Evolutionary conservation across 768 basidiomycete genomes (phyloP).

Genomic region (Suillus placidus): DNA sequence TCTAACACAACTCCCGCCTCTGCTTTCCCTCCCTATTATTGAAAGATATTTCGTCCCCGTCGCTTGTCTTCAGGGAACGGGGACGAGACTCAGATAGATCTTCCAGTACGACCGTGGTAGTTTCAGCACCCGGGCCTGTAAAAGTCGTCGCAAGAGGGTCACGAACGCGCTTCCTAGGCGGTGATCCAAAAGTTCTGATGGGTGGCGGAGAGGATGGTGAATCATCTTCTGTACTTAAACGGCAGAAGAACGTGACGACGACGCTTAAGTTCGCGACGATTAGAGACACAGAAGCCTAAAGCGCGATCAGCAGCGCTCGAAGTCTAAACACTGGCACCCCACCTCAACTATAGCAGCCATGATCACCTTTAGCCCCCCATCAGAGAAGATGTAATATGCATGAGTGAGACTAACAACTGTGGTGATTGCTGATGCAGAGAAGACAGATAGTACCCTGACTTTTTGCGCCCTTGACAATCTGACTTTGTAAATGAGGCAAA

Average conservation of each 20-base stretch:
- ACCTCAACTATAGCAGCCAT: not conserved
- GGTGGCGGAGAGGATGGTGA: not conserved
- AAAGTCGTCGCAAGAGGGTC: not conserved
- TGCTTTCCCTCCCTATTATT: not conserved
- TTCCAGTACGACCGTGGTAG: not conserved
- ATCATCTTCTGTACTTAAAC: not conserved
- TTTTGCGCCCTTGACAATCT: constrained; percentile 42
- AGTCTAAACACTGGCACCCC: not conserved
- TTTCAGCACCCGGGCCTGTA: not conserved
- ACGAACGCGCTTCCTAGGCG: not conserved
- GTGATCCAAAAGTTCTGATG: not conserved
- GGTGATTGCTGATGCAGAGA: constrained; percentile 56
- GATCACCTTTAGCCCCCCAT: not conserved
- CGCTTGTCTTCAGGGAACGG: not conserved
- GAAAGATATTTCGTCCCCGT: not conserved
- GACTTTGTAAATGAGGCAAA: constrained; percentile 47
- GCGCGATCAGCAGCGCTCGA: not conserved
- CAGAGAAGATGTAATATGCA: constrained; percentile 33
- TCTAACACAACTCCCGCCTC: not conserved
- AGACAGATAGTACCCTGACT: constrained; percentile 45
- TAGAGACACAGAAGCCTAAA: not conserved
- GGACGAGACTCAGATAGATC: not conserved
- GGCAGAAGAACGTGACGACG: not conserved
- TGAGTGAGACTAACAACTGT: constrained; percentile 49
- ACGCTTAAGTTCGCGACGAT: constrained; percentile 1